These are phyloP conservation scores for Haemoproteus tartakovskyi DNA, from an alignment of 169 alveolate species.

Conservation along the genomic window DNA sequence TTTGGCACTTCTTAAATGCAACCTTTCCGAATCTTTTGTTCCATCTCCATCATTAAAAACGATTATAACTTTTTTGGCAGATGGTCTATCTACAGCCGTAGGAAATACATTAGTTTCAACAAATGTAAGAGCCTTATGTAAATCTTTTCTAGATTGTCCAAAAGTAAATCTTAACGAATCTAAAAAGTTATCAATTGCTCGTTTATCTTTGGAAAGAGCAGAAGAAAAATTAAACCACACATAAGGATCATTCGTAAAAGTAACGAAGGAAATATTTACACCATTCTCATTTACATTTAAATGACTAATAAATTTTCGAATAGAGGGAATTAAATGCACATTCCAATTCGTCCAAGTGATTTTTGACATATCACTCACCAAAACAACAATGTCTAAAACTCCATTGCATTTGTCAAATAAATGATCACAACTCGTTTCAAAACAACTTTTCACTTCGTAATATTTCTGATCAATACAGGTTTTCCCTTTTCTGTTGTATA, in stretches of 20 bases:
- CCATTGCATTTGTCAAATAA: slow-evolving; percentile 37
- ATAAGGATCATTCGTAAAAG: slow-evolving; percentile 6
- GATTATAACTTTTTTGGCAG: slow-evolving; percentile 24
- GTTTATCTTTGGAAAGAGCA: slow-evolving; percentile 4
- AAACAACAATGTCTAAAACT: slow-evolving; percentile 12
- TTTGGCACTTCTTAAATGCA: not conserved
- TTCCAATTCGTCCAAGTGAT: slow-evolving; percentile 13
- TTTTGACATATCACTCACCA: slow-evolving; percentile 21
- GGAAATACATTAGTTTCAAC: slow-evolving; percentile 6
- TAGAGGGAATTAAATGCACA: slow-evolving; percentile 4
- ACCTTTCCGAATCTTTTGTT: not conserved
- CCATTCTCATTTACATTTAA: slow-evolving; percentile 16
- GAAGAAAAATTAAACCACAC: slow-evolving; percentile 16
- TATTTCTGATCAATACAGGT: slow-evolving; percentile 34
- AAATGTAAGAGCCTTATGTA: slow-evolving; percentile 2
- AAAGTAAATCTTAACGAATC: slow-evolving; percentile 19
- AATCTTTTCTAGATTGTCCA: slow-evolving; percentile 18
- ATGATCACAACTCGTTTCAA: slow-evolving; percentile 30
- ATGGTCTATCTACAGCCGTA: slow-evolving; percentile 6
- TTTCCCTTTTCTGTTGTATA: slow-evolving; percentile 52
- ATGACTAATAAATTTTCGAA: slow-evolving; percentile 13
- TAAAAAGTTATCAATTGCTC: slow-evolving; percentile 9
- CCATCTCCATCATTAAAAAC: slow-evolving; percentile 1
- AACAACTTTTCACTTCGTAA: slow-evolving; percentile 15
- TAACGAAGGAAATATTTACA: slow-evolving; percentile 16